phyloP scores from a whole-genome alignment of 257 asterid species.

The Sherardia arvensis region DNA sequence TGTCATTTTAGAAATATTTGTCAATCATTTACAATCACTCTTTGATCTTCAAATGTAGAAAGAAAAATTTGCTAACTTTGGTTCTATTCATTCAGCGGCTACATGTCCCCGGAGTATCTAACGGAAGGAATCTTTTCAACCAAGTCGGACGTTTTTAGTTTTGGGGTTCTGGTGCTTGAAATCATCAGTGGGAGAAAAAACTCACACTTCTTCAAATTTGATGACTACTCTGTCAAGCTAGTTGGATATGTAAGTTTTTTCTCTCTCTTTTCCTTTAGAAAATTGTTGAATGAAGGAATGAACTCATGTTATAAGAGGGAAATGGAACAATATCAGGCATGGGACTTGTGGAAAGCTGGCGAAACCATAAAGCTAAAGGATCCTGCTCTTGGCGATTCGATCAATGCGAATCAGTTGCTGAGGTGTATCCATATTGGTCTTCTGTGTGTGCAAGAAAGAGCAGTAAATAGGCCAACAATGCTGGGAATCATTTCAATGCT shows the following conservation, averaged over 20 bases:
- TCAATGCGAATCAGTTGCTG: too few species aligned
- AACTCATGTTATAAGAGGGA: too few species aligned
- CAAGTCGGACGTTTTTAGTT: background rate
- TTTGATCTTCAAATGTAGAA: too few species aligned
- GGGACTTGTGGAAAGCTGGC: conserved; percentile 46
- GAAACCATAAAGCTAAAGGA: conserved; percentile 30
- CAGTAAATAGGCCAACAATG: too few species aligned
- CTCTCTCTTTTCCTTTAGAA: background rate
- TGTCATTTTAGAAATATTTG: too few species aligned
- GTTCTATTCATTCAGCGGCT: conserved; percentile 34
- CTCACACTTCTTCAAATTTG: background rate
- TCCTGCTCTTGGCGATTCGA: conserved; percentile 26
- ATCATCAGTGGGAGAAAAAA: background rate
- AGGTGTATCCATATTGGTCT: too few species aligned
- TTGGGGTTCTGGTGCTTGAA: background rate
- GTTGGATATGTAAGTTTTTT: conserved; percentile 43
- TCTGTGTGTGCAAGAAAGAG: too few species aligned
- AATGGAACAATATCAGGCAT: conserved; percentile 29
- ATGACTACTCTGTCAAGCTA: background rate
- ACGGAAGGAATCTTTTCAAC: conserved; percentile 3
- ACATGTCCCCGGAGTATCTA: background rate
- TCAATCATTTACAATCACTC: too few species aligned
- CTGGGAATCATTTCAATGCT: too few species aligned
- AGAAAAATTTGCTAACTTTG: too few species aligned
- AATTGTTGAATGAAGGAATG: too few species aligned